phyloP scores from a whole-genome alignment of 306 rosid genomes.

The Quercus bicolor region DNA sequence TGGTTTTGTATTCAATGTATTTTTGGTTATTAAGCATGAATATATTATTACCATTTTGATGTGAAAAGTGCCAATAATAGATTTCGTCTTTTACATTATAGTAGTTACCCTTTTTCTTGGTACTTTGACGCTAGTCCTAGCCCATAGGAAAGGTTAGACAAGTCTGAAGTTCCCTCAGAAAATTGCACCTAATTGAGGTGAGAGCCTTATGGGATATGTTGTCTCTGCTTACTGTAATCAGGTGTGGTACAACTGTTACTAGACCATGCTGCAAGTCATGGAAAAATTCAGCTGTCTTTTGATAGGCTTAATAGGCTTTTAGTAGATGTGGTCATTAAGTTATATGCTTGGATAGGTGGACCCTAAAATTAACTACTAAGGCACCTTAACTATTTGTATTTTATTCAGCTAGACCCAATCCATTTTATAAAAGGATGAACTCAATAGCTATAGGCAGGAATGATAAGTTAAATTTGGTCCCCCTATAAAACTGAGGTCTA shows the following conservation, averaged over 20 bases:
- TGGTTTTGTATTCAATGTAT: not conserved
- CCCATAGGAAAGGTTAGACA: not conserved
- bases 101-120: not conserved
- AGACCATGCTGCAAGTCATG: not conserved
- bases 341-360: too few species aligned
- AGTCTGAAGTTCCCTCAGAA: not conserved
- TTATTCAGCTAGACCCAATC: too few species aligned
- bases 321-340: too few species aligned
- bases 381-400: too few species aligned
- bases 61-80: not conserved
- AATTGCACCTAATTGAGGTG: not conserved
- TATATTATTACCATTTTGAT: not conserved
- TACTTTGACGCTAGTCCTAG: not conserved
- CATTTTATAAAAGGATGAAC: too few species aligned
- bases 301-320: too few species aligned
- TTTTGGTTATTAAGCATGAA: not conserved
- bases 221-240: not conserved
- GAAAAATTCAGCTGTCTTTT: too few species aligned
- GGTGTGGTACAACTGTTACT: not conserved
- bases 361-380: too few species aligned
- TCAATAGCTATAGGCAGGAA: too few species aligned
- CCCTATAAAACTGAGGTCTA: too few species aligned
- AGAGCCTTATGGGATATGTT: not conserved
- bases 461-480: too few species aligned
- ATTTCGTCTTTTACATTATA: not conserved